These are phyloP conservation scores for Epichloe coenophiala DNA, from an alignment of 2,329 filamentous ascomycete species.

Conservation along the genomic window DNA sequence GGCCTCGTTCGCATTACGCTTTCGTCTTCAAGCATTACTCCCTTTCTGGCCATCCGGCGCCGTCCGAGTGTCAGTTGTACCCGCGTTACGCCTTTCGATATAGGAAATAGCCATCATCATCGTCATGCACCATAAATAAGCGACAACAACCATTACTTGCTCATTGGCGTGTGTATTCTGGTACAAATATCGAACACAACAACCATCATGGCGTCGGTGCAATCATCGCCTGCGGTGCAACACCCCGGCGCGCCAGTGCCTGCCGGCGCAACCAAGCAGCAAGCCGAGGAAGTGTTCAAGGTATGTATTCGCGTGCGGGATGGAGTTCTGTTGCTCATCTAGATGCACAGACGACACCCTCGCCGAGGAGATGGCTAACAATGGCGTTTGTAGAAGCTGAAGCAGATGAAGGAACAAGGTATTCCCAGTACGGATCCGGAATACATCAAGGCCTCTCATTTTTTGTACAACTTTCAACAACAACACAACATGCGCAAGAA, in stretches of 20 bases:
- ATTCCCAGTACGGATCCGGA: constrained; percentile 75
- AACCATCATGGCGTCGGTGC: constrained; percentile 64
- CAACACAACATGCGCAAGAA: constrained; percentile 42
- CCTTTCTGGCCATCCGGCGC: background rate
- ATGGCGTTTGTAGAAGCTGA: constrained; percentile 52
- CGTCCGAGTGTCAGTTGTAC: background rate
- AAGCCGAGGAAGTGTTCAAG: constrained; percentile 60
- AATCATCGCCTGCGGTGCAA: constrained; percentile 56
- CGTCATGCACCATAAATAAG: constrained; percentile 27
- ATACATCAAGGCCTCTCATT: constrained; percentile 66
- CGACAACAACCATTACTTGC: constrained; percentile 10
- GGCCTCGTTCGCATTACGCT: background rate
- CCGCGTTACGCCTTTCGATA: constrained; percentile 1
- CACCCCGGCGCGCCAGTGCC: constrained; percentile 50
- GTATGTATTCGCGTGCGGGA: constrained; percentile 29
- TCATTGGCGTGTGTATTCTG: constrained; percentile 13
- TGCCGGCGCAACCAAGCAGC: constrained; percentile 57
- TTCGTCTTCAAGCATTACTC: constrained; percentile 1
- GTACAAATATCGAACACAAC: constrained; percentile 3
- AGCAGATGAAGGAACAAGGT: constrained; percentile 76
- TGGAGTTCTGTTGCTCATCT: background rate
- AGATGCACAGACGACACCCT: background rate
- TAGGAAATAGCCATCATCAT: constrained; percentile 10
- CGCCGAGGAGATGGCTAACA: background rate
- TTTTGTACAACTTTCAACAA: constrained; percentile 59